phyloP scores from a whole-genome alignment of 1,284 basidiomycete species.

The Uromyces viciae-fabae region DNA sequence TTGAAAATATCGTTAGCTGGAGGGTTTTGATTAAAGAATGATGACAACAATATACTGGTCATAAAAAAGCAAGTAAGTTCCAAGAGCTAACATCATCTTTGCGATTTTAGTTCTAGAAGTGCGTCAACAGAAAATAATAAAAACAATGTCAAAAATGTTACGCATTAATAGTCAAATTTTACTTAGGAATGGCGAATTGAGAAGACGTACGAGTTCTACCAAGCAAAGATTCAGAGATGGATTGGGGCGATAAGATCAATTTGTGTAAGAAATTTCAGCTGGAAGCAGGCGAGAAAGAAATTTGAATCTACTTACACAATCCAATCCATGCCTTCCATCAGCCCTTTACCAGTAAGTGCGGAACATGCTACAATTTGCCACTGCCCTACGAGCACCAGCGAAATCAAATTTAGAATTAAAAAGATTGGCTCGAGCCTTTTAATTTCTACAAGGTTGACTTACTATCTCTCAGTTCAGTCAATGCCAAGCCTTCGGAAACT shows the following conservation, averaged over 20 bases:
- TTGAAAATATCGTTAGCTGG: no score
- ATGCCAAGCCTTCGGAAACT: conserved; percentile 58
- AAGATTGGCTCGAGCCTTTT: background rate
- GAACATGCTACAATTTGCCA: conserved; percentile 61
- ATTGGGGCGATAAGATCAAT: background rate
- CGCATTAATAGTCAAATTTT: background rate
- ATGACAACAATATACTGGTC: no score
- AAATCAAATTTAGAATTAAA: background rate
- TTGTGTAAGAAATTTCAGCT: background rate
- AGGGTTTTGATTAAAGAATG: no score
- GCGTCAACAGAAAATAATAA: background rate
- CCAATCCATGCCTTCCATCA: conserved; percentile 46
- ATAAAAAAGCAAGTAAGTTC: background rate
- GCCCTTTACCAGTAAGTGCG: conserved; percentile 56
- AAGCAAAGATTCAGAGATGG: background rate
- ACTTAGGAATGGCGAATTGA: background rate
- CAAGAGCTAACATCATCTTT: background rate
- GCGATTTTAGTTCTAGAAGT: conserved; percentile 20
- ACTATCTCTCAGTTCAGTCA: conserved; percentile 58
- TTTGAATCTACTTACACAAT: conserved; percentile 34
- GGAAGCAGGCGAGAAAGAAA: background rate
- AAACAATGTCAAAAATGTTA: background rate
- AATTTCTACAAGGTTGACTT: conserved; percentile 28
- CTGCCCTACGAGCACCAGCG: conserved; percentile 49
- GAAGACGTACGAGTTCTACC: background rate